Evolutionary conservation across 2,329 filamentous ascomycete genomes (phyloP), one percentile per base, ranked within the genome.

Genomic region (Pleoardoris graminearum): DNA sequence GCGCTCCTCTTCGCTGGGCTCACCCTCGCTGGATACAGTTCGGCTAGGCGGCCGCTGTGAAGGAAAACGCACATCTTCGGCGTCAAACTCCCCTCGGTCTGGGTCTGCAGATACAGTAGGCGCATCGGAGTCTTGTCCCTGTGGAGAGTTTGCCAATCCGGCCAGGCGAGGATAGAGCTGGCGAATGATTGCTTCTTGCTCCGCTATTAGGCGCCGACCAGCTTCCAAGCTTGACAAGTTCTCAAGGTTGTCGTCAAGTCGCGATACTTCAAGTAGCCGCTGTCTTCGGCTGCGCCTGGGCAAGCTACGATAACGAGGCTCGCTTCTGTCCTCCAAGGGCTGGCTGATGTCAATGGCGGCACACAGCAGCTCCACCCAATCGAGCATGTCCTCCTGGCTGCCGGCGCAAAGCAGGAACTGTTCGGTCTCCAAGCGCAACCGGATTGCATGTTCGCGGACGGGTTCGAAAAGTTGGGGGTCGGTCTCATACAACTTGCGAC

Each of bases 281-380:
- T 74, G 71, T 11, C 73, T 66, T 32, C 73, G 57, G 57, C 71
- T 70, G 25, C 78, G 66, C 25, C 78, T 69, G 5, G 78, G 78
- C 12, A 80, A 68, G 47, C 77, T 80, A 44, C 77, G 74, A 54
- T 78, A 77, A 43, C 74, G 68, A 14, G 73, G 73, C 50, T 75
- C 73, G 49, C 68, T 76, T 41, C 89, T 83, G 59, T 90, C 88
- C 60, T 91, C 88, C 33, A 91, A 80, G 1, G 87, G 83, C 0
- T 82, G 78, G 11, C 87, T 84, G 17, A 91, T 82, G 63, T 90
- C 86, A 54, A 91, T 88, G 41, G 85, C 87, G n/a, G 86, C 85
- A 63, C 86, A 88, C 33, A 74, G 75, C 2, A 79, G 78, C 64
- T 90, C 85, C 2, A 90, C 75, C 85, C 88, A 89, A 44, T 80